These are phyloP conservation scores for Colletotrichum sp. DNA, from an alignment of 2,329 filamentous ascomycete species.

Conservation along the genomic window DNA sequence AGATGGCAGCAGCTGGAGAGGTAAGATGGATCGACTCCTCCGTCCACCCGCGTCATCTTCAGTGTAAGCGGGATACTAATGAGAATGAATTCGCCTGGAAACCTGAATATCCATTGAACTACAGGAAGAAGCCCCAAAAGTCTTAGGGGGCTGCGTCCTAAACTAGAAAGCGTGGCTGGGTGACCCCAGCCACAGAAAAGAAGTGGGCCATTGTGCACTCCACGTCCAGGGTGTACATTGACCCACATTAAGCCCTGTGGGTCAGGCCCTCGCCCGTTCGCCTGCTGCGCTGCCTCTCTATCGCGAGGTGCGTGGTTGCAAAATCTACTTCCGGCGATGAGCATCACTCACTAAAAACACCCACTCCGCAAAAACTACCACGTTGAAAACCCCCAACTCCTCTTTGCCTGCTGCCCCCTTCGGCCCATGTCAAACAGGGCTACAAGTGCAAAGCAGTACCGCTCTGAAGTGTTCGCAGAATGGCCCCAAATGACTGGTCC, in stretches of 20 bases:
- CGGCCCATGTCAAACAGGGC: neutral
- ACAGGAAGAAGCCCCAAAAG: too few species aligned
- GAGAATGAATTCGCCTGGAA: too few species aligned
- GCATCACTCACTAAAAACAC: neutral
- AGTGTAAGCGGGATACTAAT: too few species aligned
- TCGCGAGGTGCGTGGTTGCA: neutral
- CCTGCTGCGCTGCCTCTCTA: neutral
- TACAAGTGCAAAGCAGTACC: too few species aligned
- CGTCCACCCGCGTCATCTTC: neutral
- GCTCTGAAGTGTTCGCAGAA: rapidly evolving
- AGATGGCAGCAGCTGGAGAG: neutral
- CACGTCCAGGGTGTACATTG: too few species aligned
- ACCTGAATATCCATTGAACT: too few species aligned
- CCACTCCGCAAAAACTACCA: neutral
- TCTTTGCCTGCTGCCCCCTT: neutral
- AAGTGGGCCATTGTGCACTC: too few species aligned
- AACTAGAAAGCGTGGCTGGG: too few species aligned
- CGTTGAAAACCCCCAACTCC: neutral
- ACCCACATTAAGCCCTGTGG: too few species aligned
- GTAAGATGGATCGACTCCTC: neutral
- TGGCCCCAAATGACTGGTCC: rapidly evolving
- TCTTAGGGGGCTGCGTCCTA: too few species aligned
- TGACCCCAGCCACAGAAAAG: too few species aligned
- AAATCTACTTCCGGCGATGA: neutral
- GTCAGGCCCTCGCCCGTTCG: too few species aligned